Conservation (phyloP, 2,329 filamentous ascomycete species). For the Stachybotrys elegans region DNA sequence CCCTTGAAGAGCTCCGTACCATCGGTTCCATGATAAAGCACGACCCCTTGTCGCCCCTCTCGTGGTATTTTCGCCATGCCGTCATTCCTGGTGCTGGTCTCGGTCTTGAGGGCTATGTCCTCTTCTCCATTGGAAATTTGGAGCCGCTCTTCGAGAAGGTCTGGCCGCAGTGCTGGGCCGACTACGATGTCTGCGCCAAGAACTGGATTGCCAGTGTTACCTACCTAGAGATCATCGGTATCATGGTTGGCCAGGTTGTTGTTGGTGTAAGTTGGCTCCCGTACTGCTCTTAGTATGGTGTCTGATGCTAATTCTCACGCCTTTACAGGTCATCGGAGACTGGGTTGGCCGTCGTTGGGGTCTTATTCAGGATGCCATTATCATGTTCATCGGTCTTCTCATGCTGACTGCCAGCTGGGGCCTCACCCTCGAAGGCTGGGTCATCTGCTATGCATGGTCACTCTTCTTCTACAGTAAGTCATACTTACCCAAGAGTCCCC, state of each 20-base stretch:
- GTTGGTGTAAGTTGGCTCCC: slow-evolving; percentile 60
- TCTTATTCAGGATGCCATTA: slow-evolving; percentile 85
- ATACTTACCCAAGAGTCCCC: background rate
- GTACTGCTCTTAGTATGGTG: background rate
- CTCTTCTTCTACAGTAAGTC: slow-evolving; percentile 65
- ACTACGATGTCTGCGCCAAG: slow-evolving; percentile 59
- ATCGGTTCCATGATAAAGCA: slow-evolving; percentile 79
- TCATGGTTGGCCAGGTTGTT: slow-evolving; percentile 86
- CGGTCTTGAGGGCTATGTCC: slow-evolving; percentile 88
- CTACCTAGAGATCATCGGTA: slow-evolving; percentile 90
- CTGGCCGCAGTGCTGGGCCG: slow-evolving; percentile 76
- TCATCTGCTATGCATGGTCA: slow-evolving; percentile 94
- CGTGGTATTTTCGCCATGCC: slow-evolving; percentile 85
- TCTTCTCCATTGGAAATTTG: slow-evolving; percentile 95
- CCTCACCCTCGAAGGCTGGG: slow-evolving; percentile 81
- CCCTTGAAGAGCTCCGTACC: slow-evolving; percentile 57
- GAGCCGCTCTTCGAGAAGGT: slow-evolving; percentile 72
- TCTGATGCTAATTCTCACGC: background rate
- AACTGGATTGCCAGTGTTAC: slow-evolving; percentile 82
- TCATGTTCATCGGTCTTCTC: slow-evolving; percentile 90
- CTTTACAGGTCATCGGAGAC: slow-evolving; percentile 47
- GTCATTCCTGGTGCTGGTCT: slow-evolving; percentile 90
- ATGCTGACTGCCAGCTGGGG: slow-evolving; percentile 94
- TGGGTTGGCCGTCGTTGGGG: slow-evolving; percentile 91
- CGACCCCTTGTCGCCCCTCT: slow-evolving; percentile 78